These are phyloP conservation scores for Capronia coronata DNA, from an alignment of 2,329 filamentous ascomycete genomes.

Conservation along the genomic window DNA sequence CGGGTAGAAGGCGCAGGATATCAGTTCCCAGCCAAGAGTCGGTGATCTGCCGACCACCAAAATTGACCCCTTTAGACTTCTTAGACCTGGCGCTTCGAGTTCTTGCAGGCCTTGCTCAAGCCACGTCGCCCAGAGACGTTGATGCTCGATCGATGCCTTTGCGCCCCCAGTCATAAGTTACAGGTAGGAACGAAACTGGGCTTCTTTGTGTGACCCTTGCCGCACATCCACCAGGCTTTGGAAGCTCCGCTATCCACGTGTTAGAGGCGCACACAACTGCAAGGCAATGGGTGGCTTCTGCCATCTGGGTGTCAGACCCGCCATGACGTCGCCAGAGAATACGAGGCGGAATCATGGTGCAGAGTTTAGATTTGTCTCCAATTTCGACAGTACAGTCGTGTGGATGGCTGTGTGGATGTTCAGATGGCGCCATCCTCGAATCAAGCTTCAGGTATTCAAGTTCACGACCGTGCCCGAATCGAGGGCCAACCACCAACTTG, in stretches of 20 bases:
- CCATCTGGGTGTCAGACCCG: background rate
- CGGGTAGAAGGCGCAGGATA: background rate
- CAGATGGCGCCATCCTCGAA: background rate
- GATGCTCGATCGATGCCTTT: too few relatives aligned
- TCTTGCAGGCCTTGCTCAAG: too few relatives aligned
- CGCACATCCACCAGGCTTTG: conserved; percentile 10
- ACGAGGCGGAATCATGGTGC: background rate
- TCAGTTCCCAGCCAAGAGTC: background rate
- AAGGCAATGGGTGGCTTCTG: conserved; percentile 3
- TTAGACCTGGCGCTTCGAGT: background rate
- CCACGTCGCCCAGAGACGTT: too few relatives aligned
- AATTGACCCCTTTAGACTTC: background rate
- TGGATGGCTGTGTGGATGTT: background rate
- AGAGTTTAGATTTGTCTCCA: background rate
- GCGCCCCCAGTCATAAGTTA: too few relatives aligned
- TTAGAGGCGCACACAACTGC: conserved; percentile 12
- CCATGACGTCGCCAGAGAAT: conserved; percentile 2
- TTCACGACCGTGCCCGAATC: background rate
- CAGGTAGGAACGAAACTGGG: background rate
- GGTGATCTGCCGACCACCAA: conserved; percentile 1
- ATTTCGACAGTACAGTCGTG: background rate
- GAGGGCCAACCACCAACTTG: background rate
- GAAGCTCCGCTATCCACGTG: conserved; percentile 21
- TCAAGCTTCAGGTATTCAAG: background rate
- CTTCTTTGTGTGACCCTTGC: background rate